Percentiles rank a stretch among this genome's conserved stretches.
Evolutionary conservation across 1,139 yeast genomes (phyloP).

Genomic region (Suhomyces yuchorum): DNA sequence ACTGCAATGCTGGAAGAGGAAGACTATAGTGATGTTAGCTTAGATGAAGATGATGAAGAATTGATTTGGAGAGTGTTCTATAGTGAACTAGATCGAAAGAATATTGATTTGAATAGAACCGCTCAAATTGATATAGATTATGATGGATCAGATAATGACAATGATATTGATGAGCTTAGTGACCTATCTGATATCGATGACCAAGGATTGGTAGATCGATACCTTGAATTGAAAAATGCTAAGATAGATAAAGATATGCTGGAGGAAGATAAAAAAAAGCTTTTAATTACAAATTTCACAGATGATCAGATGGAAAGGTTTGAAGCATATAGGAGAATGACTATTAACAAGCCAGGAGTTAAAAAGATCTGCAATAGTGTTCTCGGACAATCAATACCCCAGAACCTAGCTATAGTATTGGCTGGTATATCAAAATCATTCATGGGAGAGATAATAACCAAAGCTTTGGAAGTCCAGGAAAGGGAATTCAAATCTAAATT

Average conservation of each 20-base stretch:
- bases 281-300: conserved; percentile 72
- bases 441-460: conserved; percentile 83
- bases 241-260: conserved; percentile 27
- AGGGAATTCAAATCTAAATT: conserved; percentile 52
- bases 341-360: conserved; percentile 76
- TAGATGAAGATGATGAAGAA: conserved; percentile 52
- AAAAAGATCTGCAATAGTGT: conserved; percentile 80
- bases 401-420: conserved; percentile 75
- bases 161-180: conserved; percentile 19
- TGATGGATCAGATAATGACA: conserved; percentile 17
- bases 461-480: conserved; percentile 69
- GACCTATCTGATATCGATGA: conserved; percentile 44
- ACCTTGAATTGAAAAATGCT: conserved; percentile 28
- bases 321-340: conserved; percentile 84
- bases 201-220: conserved; percentile 35
- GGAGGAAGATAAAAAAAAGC: conserved; percentile 59
- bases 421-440: conserved; percentile 89
- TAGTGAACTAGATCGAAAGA: conserved; percentile 20
- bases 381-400: conserved; percentile 81
- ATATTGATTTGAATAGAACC: neutral
- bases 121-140: conserved; percentile 12
- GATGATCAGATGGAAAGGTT: conserved; percentile 86
- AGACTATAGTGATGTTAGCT: conserved; percentile 41
- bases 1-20: conserved; percentile 9
- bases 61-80: conserved; percentile 49